Evolutionary conservation across 768 basidiomycete species (phyloP).

Genomic region (Tricholoma saponaceum): DNA sequence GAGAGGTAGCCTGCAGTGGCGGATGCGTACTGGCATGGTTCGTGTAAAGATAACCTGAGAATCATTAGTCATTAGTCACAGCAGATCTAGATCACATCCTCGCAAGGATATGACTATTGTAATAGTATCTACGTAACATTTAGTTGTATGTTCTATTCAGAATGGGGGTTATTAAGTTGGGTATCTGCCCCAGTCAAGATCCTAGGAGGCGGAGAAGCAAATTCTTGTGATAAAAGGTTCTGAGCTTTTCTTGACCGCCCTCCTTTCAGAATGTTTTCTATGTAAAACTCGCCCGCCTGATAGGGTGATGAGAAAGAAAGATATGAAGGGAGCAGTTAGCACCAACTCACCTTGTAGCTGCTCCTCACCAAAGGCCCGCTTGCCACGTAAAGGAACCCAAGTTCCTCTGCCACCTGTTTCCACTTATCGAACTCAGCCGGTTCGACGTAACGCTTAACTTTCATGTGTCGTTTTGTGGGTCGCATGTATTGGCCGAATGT

Average conservation of each 20-base stretch:
- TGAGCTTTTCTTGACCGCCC: conserved; percentile 44
- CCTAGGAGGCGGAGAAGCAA: background rate
- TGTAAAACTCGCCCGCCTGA: conserved; percentile 96
- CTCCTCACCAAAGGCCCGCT: conserved; percentile 94
- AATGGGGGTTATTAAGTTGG: background rate
- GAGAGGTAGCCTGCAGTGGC: conserved; percentile 17
- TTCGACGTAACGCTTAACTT: conserved; percentile 93
- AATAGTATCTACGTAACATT: too few relatives aligned
- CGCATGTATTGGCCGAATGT: conserved; percentile 99
- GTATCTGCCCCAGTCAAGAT: background rate
- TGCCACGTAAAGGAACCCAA: conserved; percentile 97
- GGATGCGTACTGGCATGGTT: conserved; percentile 24
- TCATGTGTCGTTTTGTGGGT: conserved; percentile 98
- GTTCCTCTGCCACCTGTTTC: conserved; percentile 84
- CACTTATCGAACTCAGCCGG: conserved; percentile 91
- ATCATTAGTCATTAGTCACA: background rate
- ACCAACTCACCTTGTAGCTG: conserved; percentile 81
- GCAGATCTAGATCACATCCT: too few relatives aligned
- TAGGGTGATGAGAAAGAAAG: conserved; percentile 6
- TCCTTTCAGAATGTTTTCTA: conserved; percentile 81
- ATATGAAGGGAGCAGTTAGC: background rate
- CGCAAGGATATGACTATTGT: too few relatives aligned
- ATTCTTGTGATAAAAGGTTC: conserved; percentile 18
- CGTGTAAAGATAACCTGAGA: background rate
- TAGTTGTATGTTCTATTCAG: too few relatives aligned